A percentile compares a stretch with the other conserved stretches of the same genome.
phyloP scores from a whole-genome alignment of 1,284 basidiomycete species.

The Hortiboletus rubellus region DNA sequence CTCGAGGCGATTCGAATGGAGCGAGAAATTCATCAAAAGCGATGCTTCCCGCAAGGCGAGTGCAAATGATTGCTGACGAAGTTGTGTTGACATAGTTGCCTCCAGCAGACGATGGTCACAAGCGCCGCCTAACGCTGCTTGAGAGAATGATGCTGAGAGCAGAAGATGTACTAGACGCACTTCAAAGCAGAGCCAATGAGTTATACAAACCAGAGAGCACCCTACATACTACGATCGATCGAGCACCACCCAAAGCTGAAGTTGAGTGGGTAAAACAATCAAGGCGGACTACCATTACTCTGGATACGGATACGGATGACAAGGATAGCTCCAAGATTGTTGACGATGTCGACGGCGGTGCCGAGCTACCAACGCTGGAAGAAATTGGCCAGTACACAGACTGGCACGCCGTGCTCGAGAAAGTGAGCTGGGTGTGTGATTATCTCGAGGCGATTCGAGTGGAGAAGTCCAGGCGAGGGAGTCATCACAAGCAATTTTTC shows the following conservation, averaged over 20 bases:
- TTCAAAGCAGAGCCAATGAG: too few relatives aligned
- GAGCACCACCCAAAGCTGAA: too few relatives aligned
- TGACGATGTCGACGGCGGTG: constrained; percentile 18
- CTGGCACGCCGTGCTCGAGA: constrained; percentile 8
- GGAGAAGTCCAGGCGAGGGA: constrained; percentile 29
- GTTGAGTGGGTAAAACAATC: too few relatives aligned
- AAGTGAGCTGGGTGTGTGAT: constrained; percentile 22
- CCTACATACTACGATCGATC: too few relatives aligned
- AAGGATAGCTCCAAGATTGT: constrained; percentile 18
- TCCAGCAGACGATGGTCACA: too few relatives aligned
- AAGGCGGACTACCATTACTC: too few relatives aligned
- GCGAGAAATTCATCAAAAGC: constrained; percentile 26
- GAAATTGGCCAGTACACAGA: constrained; percentile 17
- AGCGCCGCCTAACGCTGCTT: too few relatives aligned
- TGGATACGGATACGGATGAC: too few relatives aligned
- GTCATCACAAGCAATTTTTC: constrained; percentile 27
- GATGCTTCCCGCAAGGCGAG: constrained; percentile 33
- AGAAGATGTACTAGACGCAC: too few relatives aligned
- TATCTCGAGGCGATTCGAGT: constrained; percentile 32
- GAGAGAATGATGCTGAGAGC: too few relatives aligned
- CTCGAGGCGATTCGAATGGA: constrained; percentile 35
- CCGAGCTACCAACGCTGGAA: constrained; percentile 17
- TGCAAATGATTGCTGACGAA: background rate
- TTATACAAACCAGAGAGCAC: too few relatives aligned
- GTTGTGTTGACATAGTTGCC: too few relatives aligned